phyloP scores from a whole-genome alignment of 2,329 filamentous ascomycete genomes.

The Juglanconis oblonga region DNA sequence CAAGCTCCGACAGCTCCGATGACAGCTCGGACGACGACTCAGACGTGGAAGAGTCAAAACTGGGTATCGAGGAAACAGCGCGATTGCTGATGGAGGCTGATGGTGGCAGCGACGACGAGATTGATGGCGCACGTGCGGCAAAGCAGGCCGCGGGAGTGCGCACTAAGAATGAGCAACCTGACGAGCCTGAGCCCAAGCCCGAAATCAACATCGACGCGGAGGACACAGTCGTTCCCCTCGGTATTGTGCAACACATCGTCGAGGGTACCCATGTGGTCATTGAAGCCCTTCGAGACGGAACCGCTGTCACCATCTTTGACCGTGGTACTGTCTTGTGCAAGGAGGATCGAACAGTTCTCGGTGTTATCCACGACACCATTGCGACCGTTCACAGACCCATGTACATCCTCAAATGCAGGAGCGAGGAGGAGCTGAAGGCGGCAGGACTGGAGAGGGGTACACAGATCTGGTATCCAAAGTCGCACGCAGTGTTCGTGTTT shows the following conservation, averaged over 20 bases:
- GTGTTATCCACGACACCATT: conserved; percentile 79
- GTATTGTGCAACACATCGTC: conserved; percentile 72
- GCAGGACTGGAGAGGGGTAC: conserved; percentile 66
- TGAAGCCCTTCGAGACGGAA: conserved; percentile 73
- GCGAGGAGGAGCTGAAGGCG: conserved; percentile 63
- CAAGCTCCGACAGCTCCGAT: conserved; percentile 55
- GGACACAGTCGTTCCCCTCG: conserved; percentile 74
- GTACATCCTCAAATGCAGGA: conserved; percentile 78
- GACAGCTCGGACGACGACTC: conserved; percentile 58
- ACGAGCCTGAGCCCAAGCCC: conserved; percentile 68
- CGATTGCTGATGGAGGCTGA: conserved; percentile 83
- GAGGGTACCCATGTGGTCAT: conserved; percentile 72
- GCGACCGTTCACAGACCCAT: conserved; percentile 82
- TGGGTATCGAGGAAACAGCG: conserved; percentile 78
- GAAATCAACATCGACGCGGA: conserved; percentile 74
- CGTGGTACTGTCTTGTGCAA: conserved; percentile 79
- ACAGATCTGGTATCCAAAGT: conserved; percentile 74
- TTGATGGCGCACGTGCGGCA: conserved; percentile 46
- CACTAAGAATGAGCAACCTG: conserved; percentile 76
- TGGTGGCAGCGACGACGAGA: conserved; percentile 75
- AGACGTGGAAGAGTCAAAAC: conserved; percentile 58
- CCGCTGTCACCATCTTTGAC: conserved; percentile 76
- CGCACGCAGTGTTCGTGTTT: conserved; percentile 80
- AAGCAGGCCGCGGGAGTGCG: conserved; percentile 53
- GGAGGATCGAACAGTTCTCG: conserved; percentile 71